Evolutionary conservation across 179 eudicot species (phyloP), one percentile per base, ranked within the genome.

Genomic region (Spergularia azorica): DNA sequence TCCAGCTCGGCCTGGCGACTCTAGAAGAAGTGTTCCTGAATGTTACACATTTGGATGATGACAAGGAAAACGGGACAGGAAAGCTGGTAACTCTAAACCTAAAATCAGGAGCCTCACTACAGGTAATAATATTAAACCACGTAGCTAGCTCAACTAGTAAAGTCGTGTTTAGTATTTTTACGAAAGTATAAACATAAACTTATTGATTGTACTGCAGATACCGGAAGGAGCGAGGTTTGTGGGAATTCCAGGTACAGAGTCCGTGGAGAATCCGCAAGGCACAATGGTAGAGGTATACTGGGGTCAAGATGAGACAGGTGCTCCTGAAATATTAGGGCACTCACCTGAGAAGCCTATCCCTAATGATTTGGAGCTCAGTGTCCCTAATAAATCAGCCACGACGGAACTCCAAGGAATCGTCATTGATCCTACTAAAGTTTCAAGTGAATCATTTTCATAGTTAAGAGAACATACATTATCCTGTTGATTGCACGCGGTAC

Each of bases 21-120:
- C 88, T 95, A 54, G 98, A 95, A 90, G 97, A 95, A 84, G 97
- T 93, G 72, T 91, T 95, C 78, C 79, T 95, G 38, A 93, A 90
- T 79, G 90, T 91, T 71, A 97, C 96, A 46, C 50, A 46, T 46
- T 46, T 46, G 50, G 50, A 46, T 9, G 50, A 46, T 6, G 50
- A 46, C 9, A 46, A 46, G 50, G 50, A 46, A 46, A 9, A 9
- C 50, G 50, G 50, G 50, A 46, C 50, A 46, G 97, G 95, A 58
- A 90, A 83, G 70, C 76, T 86, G 80, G 84, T 85, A 67, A 86
- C 92, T 69, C 86, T 95, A 68, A 81, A 81, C 61, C 84, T 93
- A 52, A 81, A 90, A 55, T 89, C 97, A 0, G 97, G 97, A 67
- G 73, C 80, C 21, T 85, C 89, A 8, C 79, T 93, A 77, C 84